phyloP scores from a whole-genome alignment of 2,329 filamentous ascomycete species.

The Parastagonospora avenae region DNA sequence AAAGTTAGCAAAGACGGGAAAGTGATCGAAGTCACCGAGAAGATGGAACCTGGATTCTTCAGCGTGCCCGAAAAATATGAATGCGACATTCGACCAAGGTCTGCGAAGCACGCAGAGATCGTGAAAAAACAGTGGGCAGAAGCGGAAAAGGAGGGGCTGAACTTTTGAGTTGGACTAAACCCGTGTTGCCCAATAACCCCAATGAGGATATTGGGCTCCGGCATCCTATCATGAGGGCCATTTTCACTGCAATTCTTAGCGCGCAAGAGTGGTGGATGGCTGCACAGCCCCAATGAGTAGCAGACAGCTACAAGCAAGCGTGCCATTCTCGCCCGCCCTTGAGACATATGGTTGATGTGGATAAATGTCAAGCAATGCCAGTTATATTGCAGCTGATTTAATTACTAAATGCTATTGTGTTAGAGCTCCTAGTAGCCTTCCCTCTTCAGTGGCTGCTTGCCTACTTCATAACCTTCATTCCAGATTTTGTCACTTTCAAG shows the following conservation, averaged over 20 bases:
- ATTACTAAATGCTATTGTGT: not conserved
- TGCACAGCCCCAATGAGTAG: not conserved
- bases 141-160: slow-evolving; percentile 29
- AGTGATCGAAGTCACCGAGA: slow-evolving; percentile 28
- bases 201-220: no score
- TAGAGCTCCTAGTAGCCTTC: slow-evolving; percentile 14
- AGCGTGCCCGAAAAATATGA: slow-evolving; percentile 39
- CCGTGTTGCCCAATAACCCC: no score
- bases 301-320: not conserved
- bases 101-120: slow-evolving; percentile 25
- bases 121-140: slow-evolving; percentile 26
- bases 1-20: slow-evolving; percentile 30
- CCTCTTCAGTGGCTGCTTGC: slow-evolving; percentile 27
- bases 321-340: no score
- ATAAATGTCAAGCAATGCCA: not conserved
- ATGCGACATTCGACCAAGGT: slow-evolving; percentile 35
- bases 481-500: slow-evolving; percentile 37
- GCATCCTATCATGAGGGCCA: no score
- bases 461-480: slow-evolving; percentile 34
- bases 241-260: not conserved
- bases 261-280: not conserved
- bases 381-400: not conserved
- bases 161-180: slow-evolving; percentile 7
- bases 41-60: slow-evolving; percentile 40
- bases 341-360: no score